Percentiles rank a stretch among this genome's conserved stretches.
Conservation (phyloP, 306 rosid genomes). For the Hylodesmum podocarpum region DNA sequence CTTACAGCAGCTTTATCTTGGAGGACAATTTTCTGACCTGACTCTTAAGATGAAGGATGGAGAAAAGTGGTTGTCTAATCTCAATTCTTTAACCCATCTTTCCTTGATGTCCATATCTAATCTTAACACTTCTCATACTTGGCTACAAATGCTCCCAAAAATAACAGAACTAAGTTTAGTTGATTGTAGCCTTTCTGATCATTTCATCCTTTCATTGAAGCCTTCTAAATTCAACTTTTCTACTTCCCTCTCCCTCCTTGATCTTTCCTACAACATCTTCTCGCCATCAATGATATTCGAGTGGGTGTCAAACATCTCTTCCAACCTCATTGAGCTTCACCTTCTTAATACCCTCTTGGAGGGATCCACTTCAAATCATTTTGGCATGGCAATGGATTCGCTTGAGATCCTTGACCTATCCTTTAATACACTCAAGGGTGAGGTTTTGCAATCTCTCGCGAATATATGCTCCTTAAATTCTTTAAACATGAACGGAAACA, state of each 20-base stretch:
- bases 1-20: slow-evolving; percentile 22
- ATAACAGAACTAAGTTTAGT: neutral
- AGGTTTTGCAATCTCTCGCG: neutral
- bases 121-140: neutral
- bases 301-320: slow-evolving; percentile 14
- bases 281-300: neutral
- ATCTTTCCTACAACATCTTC: neutral
- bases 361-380: neutral
- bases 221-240: slow-evolving; percentile 13
- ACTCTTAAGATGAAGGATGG: neutral
- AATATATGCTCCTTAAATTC: neutral
- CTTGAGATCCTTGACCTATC: slow-evolving; percentile 16
- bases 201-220: neutral
- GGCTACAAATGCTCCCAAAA: slow-evolving; percentile 5
- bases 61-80: slow-evolving; percentile 30
- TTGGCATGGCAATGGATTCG: neutral
- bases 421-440: neutral
- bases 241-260: neutral
- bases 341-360: neutral
- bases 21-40: too few species aligned
- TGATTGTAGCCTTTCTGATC: slow-evolving; percentile 10
- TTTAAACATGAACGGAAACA: rapidly evolving
- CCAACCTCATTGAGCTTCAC: slow-evolving; percentile 26
- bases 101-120: neutral
- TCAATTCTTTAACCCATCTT: slow-evolving; percentile 33